Evolutionary conservation across 768 basidiomycete species (phyloP), one percentile per base, ranked within the genome.

Genomic region (Mrakia gelida): DNA sequence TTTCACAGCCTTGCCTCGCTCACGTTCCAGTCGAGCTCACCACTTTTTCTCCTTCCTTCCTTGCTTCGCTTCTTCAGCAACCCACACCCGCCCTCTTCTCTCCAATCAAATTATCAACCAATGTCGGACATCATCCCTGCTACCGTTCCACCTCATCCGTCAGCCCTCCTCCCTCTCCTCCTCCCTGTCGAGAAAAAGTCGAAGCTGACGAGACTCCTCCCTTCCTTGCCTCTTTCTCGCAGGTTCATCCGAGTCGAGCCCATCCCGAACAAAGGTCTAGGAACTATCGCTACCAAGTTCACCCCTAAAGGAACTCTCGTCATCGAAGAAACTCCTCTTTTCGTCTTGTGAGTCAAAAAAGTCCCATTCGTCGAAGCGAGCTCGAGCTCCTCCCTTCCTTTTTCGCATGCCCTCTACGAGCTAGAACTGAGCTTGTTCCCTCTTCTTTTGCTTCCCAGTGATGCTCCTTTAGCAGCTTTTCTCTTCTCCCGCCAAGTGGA

Each of bases 231-330:
- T n/a, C 34, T 28, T 1, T 34, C 23, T 54, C 38, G 28, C 70
- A 78, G 77, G 21, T 38, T 78, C n/a, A 71, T 79, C 45, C 38
- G 68, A 8, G 75, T 79, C 41, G 32, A 11, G 0, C 63, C 74
- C 21, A 79, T 79, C 23, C 68, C 73, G n/a, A 52, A 63, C 32
- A 79, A 79, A 71, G 78, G 74, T 30, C 78, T 79, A 16, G 78
- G 78, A 11, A 43, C 70, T 10, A 54, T 79, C 8, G 78, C 78
- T 0, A 52, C 38, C 15, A 32, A 45, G 18, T 26, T 23, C 18
- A 79, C 75, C 30, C 54, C 34, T 7, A 79, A 79, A 38, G 78
- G 78, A 23, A 59, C 68, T 34, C 78, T 79, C 43, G 71, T 79
- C 13, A 75, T 79, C 43, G 74, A 75, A 38, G 78, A 79, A 43